Conservation (phyloP, 202 grass and related monocot species). For the Saccharum hybrid region DNA sequence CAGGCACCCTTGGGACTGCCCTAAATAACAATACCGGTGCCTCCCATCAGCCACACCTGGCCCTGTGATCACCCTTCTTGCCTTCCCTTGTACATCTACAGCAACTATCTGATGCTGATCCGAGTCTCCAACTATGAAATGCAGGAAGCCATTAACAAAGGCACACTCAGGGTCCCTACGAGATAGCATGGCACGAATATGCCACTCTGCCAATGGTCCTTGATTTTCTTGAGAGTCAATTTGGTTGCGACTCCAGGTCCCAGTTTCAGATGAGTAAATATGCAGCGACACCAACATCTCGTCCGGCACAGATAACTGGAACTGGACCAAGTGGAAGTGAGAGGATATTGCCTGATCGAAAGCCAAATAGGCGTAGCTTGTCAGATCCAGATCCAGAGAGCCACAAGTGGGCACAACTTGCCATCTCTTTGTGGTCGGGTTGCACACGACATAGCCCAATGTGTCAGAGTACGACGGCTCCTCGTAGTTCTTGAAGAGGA, state of each 20-base stretch:
- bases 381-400: background rate
- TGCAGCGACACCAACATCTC: too few species aligned
- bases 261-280: too few species aligned
- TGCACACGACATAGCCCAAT: background rate
- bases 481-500: background rate
- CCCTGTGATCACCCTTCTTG: background rate
- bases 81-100: background rate
- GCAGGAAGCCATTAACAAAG: background rate
- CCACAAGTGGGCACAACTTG: background rate
- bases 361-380: background rate
- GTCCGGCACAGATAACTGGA: too few species aligned
- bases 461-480: background rate
- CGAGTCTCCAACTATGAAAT: background rate
- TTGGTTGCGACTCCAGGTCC: too few species aligned
- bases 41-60: background rate
- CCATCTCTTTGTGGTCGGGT: background rate
- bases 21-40: background rate
- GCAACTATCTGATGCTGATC: background rate
- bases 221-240: too few species aligned
- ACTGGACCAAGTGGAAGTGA: background rate
- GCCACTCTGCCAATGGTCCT: too few species aligned
- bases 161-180: background rate
- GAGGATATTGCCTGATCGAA: background rate
- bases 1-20: background rate
- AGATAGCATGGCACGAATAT: too few species aligned